phyloP scores from a whole-genome alignment of 805 yeast genomes.

The Ogataea corticis region DNA sequence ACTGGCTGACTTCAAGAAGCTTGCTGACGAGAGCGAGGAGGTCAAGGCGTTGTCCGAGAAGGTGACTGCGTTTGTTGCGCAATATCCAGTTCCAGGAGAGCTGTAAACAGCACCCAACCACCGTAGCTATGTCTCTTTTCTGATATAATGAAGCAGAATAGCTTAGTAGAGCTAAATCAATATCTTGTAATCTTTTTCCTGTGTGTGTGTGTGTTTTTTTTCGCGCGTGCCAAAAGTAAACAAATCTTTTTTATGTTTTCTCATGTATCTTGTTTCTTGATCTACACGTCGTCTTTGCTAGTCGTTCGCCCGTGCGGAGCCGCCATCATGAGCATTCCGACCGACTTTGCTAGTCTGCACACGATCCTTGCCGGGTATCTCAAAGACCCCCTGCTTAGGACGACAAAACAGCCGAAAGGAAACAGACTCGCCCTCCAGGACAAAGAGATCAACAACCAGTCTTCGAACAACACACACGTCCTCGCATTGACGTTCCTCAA shows the following conservation, averaged over 20 bases:
- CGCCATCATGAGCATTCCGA: conserved; percentile 2
- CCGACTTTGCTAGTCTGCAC: conserved; percentile 10
- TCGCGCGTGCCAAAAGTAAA: neutral
- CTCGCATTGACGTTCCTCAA: conserved; percentile 13
- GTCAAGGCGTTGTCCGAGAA: conserved; percentile 63
- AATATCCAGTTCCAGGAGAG: conserved; percentile 90
- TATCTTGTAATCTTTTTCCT: neutral
- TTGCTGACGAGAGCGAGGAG: conserved; percentile 63
- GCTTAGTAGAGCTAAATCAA: too few relatives aligned
- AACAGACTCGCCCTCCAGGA: conserved; percentile 10
- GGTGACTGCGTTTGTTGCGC: conserved; percentile 69
- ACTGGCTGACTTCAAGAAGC: conserved; percentile 68
- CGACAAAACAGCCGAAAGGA: neutral
- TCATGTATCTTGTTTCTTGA: too few relatives aligned
- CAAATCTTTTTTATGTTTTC: conserved; percentile 1
- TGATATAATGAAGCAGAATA: too few relatives aligned
- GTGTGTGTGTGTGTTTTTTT: neutral
- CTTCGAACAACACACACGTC: conserved; percentile 7
- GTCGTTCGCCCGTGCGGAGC: neutral
- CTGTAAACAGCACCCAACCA: conserved; percentile 28
- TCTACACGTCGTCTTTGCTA: conserved; percentile 4
- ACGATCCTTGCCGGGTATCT: conserved; percentile 9
- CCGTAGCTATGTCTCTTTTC: too few relatives aligned
- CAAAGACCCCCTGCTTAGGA: conserved; percentile 1
- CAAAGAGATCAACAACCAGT: conserved; percentile 10